A percentile compares a stretch with the other conserved stretches of the same genome.
phyloP scores from a whole-genome alignment of 2,329 filamentous ascomycete genomes.

The Pseudopithomyces chartarum region DNA sequence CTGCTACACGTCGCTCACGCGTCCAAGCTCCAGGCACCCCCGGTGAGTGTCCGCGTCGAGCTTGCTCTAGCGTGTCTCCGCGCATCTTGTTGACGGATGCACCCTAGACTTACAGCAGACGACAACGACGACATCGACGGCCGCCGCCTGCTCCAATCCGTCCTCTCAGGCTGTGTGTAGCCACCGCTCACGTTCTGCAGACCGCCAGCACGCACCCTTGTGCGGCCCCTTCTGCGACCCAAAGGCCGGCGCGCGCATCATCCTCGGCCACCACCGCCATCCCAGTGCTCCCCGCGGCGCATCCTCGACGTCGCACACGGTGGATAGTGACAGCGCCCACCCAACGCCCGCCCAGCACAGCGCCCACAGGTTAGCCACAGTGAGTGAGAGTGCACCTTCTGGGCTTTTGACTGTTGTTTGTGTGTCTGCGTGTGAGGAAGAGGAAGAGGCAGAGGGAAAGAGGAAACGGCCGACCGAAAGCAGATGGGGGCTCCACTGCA shows the following conservation, averaged over 20 bases:
- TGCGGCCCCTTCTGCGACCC: conserved; percentile 1
- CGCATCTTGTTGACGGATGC: conserved; percentile 11
- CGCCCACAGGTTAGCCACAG: background rate
- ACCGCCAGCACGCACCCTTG: conserved; percentile 16
- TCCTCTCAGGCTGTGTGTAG: background rate
- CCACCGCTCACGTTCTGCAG: conserved; percentile 4
- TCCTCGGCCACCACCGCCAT: background rate
- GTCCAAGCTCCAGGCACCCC: conserved; percentile 18
- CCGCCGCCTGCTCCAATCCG: background rate
- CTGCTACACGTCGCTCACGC: conserved; percentile 3
- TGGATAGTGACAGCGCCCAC: conserved; percentile 15
- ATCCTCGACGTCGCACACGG: conserved; percentile 20
- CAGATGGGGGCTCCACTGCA: conserved; percentile 14
- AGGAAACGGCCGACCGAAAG: conserved; percentile 10
- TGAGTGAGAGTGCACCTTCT: too few species aligned
- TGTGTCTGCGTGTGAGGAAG: too few species aligned
- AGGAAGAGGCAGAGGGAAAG: too few species aligned
- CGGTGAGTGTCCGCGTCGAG: conserved; percentile 16
- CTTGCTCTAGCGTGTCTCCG: conserved; percentile 11
- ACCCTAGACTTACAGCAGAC: too few species aligned
- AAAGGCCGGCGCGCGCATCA: background rate
- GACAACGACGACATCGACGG: background rate
- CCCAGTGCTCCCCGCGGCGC: background rate
- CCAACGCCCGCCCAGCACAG: background rate
- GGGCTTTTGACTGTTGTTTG: too few species aligned